Conservation (phyloP, 768 basidiomycete species). For the Pisolithus orientalis region DNA sequence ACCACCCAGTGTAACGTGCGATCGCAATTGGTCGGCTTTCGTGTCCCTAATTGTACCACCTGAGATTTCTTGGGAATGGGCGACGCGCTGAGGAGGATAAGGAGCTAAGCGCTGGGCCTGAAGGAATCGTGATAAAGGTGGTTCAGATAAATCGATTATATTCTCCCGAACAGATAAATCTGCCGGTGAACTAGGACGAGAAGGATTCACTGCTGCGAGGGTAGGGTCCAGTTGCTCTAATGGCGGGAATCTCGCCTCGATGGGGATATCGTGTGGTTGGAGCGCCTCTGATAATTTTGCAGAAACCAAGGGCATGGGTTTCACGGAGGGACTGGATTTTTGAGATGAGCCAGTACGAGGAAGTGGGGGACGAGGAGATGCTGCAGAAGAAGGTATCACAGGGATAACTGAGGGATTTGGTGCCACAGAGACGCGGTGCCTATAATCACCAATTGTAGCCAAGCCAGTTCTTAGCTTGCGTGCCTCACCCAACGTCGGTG, state of each 20-base stretch:
- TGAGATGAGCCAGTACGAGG: conserved; percentile 12
- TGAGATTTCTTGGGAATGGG: conserved; percentile 53
- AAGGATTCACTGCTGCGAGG: conserved; percentile 28
- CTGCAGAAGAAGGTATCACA: conserved; percentile 14
- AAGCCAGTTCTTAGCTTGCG: conserved; percentile 66
- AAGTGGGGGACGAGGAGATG: conserved; percentile 26
- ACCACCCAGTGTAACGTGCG: conserved; percentile 8
- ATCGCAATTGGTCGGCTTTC: conserved; percentile 7
- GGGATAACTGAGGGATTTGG: conserved; percentile 11
- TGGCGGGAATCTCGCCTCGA: conserved; percentile 79
- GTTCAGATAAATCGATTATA: conserved; percentile 17
- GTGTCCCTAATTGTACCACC: conserved; percentile 46
- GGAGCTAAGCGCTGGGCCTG: conserved; percentile 13
- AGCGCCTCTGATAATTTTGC: conserved; percentile 27
- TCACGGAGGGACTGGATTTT: conserved; percentile 13
- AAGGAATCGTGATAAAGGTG: conserved; percentile 16
- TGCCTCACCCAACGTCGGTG: conserved; percentile 72
- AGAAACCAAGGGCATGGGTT: conserved; percentile 28
- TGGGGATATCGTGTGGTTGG: conserved; percentile 38
- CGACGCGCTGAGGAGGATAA: conserved; percentile 29
- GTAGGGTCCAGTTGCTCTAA: conserved; percentile 75
- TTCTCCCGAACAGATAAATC: conserved; percentile 8
- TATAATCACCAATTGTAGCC: conserved; percentile 41
- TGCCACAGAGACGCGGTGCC: conserved; percentile 11
- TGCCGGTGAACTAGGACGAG: conserved; percentile 11